phyloP scores from a whole-genome alignment of 2,329 filamentous ascomycete genomes.

The Penicillium sp. region DNA sequence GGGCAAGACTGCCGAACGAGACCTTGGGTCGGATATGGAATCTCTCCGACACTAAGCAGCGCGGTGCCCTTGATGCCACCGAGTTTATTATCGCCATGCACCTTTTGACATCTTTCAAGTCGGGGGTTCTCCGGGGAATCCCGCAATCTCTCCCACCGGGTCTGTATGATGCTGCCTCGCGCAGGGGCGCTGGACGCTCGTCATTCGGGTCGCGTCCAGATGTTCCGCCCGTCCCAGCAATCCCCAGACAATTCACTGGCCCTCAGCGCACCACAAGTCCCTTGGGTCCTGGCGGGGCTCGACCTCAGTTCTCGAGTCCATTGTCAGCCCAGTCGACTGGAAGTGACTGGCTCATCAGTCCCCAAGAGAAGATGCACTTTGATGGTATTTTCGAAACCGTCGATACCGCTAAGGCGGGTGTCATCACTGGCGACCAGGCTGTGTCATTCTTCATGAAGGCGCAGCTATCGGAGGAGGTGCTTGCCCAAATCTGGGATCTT shows the following conservation, averaged over 20 bases:
- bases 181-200: slow-evolving; percentile 51
- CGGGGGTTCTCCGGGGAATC: slow-evolving; percentile 68
- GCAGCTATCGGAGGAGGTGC: slow-evolving; percentile 74
- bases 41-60: slow-evolving; percentile 86
- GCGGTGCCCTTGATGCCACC: slow-evolving; percentile 75
- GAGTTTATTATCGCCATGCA: slow-evolving; percentile 99
- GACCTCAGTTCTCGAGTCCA: slow-evolving; percentile 47
- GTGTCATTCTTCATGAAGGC: slow-evolving; percentile 93
- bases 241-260: slow-evolving; percentile 72
- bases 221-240: slow-evolving; percentile 56
- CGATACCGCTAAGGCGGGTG: slow-evolving; percentile 73
- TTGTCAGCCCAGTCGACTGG: slow-evolving; percentile 52
- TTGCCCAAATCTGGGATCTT: slow-evolving; percentile 96
- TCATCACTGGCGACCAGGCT: slow-evolving; percentile 88
- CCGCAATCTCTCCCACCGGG: slow-evolving; percentile 75
- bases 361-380: slow-evolving; percentile 79
- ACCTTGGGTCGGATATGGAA: slow-evolving; percentile 93
- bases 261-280: slow-evolving; percentile 57
- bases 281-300: slow-evolving; percentile 34
- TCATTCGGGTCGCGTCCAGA: slow-evolving; percentile 51
- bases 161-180: slow-evolving; percentile 82
- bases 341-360: slow-evolving; percentile 76
- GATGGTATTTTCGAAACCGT: slow-evolving; percentile 79
- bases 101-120: slow-evolving; percentile 84
- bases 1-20: slow-evolving; percentile 82